phyloP scores from a whole-genome alignment of 2,329 filamentous ascomycete genomes.

The Aspergillus brunneoviolaceus region DNA sequence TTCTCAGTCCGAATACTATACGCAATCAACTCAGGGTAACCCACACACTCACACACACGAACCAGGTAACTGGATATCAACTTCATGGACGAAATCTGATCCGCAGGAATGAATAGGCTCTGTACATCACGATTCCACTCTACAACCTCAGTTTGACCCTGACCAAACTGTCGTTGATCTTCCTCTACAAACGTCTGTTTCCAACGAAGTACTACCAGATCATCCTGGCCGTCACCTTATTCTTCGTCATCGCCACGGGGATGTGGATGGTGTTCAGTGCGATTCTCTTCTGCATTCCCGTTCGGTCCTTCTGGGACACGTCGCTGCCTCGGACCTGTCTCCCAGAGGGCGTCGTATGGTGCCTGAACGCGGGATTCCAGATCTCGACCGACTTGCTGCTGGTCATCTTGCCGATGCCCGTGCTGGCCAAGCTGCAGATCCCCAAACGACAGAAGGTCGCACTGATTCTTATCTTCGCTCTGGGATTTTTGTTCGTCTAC shows the following conservation, averaged over 20 bases:
- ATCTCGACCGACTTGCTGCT: slow-evolving; percentile 28
- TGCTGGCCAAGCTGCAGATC: slow-evolving; percentile 23
- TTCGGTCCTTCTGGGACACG: slow-evolving; percentile 26
- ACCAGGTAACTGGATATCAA: background rate
- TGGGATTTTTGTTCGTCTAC: slow-evolving; percentile 29
- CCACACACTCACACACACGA: too few relatives aligned
- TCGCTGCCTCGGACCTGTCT: slow-evolving; percentile 19
- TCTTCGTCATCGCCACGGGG: slow-evolving; percentile 21
- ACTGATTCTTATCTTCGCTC: slow-evolving; percentile 27
- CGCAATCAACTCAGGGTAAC: slow-evolving; percentile 25
- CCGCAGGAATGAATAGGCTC: slow-evolving; percentile 17
- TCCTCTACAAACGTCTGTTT: slow-evolving; percentile 37
- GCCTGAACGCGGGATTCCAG: slow-evolving; percentile 30
- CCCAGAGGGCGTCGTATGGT: slow-evolving; percentile 24
- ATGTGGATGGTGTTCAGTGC: slow-evolving; percentile 31
- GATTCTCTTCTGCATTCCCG: slow-evolving; percentile 29
- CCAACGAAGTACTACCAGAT: slow-evolving; percentile 20
- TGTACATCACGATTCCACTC: slow-evolving; percentile 35
- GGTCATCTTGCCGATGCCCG: slow-evolving; percentile 28
- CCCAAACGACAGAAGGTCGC: slow-evolving; percentile 24
- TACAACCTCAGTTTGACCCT: slow-evolving; percentile 36
- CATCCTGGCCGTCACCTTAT: slow-evolving; percentile 18
- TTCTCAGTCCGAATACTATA: slow-evolving; percentile 8
- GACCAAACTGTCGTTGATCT: slow-evolving; percentile 33
- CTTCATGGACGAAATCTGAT: too few relatives aligned